Evolutionary conservation across 2,329 filamentous ascomycete genomes (phyloP), one percentile per base, ranked within the genome.

Genomic region (Penicillium sp.): DNA sequence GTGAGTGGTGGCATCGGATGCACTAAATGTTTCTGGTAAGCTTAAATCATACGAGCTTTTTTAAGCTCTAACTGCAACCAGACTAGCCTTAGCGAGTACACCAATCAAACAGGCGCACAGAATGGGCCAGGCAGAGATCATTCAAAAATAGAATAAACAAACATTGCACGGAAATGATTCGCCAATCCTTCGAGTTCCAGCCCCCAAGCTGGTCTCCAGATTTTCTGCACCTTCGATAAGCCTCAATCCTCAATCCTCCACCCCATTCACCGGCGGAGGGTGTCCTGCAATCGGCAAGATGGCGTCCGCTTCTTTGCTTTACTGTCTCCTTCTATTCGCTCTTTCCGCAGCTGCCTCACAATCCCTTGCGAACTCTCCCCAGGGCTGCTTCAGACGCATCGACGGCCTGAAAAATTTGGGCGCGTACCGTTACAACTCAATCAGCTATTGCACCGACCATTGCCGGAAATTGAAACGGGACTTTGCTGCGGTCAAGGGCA

Each of bases 21-120:
- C 46, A 26, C 46, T 48, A 48, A 48, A 26, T 48, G 19, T 48
- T 48, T 48, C 46, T 21, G 46, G 19, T 48, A 48, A 48, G 46
- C 46, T 48, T 48, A 21, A 41, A 41, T 41, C 17, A 41, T 15
- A 41, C 35, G 35, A 41, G 35, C 9, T 15, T 26, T 26, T 26
- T 26, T 26, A 26, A 15, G 35, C 8, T 41, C 11, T 41, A 41
- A 41, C 35, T 15, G 35, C 11, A 41, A 41, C 11, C 13, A 11
- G 2, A 5, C 11, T 41, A 41, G 35, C 35, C 35, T 41, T 41
- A 15, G 35, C 35, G 35, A 41, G 5, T 13, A 41, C 11, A 15
- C 35, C 35, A 41, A 41, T 41, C 35, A 41, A 15, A 15, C 35
- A 15, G 35, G 21, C 21, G 21, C 21, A 21, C 21, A 21, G 21